Base-by-base conservation (phyloP, 2,329 filamentous ascomycete genomes). In the Aspergillus intermedius region DNA sequence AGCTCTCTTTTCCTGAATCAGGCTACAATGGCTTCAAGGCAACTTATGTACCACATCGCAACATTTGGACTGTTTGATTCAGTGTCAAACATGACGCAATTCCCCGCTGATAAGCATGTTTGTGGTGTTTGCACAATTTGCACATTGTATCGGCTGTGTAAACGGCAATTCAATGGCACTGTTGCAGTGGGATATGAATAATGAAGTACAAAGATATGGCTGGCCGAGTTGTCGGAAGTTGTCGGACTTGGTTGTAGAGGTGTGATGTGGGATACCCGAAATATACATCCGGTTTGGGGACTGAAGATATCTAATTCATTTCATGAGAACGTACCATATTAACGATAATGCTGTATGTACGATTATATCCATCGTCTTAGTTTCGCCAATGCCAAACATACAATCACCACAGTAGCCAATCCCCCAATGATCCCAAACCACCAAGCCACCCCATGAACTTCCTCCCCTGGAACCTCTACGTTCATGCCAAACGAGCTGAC, bases 401-500 rank as follows among this genome's bases (percentile, higher is more conserved):
- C 13, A 1, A 63, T 35, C 22, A 71, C 61, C 47, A 71, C 58
- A 3, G 58, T 49, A 12, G 57, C 54, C 46, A 73, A 69, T 7
- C 62, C 54, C 1, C 69, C 69, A 7, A 72, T 34, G 47, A 73
- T 72, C 5, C 68, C 66, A 54, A 66, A 70, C 58, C 71, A 74
- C 67, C 68, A 72, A 1, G 49, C 58, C n/a, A 70, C 45, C 1
- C 59, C 59, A 0, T 49, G 48, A 5, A 49, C 48, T 19, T 54
- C 46, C 50, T 60, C 23, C 4, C 70, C 71, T 2, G 72, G 72
- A 1, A 74, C 63, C 13, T 54, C 53, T 5, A 72, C 64, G 50
- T 74, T 74, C 71, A 74, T 74, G 7, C 69, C 71, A 48, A 73
- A 74, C 21, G 73, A 58, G 55, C 69, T 71, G 40, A 87, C 91